Percentiles rank a stretch among this genome's conserved stretches.
These are phyloP conservation scores for Phyllosticta citrichinensis DNA, from an alignment of 2,329 filamentous ascomycete species.

Conservation along the genomic window DNA sequence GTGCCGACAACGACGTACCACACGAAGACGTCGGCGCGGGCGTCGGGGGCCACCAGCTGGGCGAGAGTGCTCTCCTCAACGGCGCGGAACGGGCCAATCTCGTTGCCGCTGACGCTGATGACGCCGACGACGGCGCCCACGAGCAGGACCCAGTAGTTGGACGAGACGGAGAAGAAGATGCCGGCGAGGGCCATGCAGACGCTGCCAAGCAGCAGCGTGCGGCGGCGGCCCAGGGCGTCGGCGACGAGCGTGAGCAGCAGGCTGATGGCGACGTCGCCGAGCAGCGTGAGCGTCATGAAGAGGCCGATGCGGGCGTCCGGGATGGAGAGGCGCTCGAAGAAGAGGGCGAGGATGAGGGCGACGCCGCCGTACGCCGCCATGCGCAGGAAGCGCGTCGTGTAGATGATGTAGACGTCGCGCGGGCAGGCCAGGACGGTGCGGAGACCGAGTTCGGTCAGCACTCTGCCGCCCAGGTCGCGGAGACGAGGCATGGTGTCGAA, in stretches of 20 bases:
- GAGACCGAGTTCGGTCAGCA: constrained; percentile 17
- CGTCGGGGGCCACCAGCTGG: constrained; percentile 23
- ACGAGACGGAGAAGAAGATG: constrained; percentile 24
- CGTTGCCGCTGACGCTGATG: constrained; percentile 29
- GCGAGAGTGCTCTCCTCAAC: constrained; percentile 30
- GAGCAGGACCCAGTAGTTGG: constrained; percentile 23
- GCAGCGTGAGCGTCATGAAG: constrained; percentile 31
- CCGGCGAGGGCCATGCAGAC: constrained; percentile 26
- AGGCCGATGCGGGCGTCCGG: constrained; percentile 28
- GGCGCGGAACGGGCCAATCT: constrained; percentile 32
- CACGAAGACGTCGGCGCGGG: constrained; percentile 27
- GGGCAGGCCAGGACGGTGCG: constrained; percentile 23
- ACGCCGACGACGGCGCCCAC: constrained; percentile 28
- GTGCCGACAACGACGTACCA: constrained; percentile 32
- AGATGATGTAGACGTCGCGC: constrained; percentile 28
- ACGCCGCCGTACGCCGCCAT: constrained; percentile 28
- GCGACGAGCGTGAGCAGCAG: constrained; percentile 29
- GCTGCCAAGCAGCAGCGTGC: constrained; percentile 24
- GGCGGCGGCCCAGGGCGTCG: constrained; percentile 25
- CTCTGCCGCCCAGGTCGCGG: background rate
- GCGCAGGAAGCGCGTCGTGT: constrained; percentile 26
- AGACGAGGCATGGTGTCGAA: background rate
- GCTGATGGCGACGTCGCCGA: constrained; percentile 28
- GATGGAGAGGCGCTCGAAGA: constrained; percentile 25
- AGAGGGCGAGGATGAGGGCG: constrained; percentile 27